Evolutionary conservation across 805 yeast species (phyloP), one percentile per base, ranked within the genome.

Genomic region (Lachancea sp.): DNA sequence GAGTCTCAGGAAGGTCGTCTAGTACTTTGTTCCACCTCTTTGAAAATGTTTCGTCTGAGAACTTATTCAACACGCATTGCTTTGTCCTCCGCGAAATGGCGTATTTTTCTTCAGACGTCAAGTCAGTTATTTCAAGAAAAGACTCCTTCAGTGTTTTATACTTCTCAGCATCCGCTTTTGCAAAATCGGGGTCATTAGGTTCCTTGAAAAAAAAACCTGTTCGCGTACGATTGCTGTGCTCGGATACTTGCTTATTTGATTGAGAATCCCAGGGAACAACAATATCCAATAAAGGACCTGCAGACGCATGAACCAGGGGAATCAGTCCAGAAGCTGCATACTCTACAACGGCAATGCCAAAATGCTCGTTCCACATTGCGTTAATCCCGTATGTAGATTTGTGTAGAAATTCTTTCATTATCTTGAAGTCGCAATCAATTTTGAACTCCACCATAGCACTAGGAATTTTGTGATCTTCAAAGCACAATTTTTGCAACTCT

Each of bases 281-380:
- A 45, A 92, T 92, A 61, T 92, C 99, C 41, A 80, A 66, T 30
- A 75, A 70, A 8, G 99, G 99, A 1, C 99, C 99, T 0, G 96
- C 98, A 39, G 95, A 83, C 3, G 94, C 94, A 63, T 94, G 97
- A 3, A 79, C 92, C 2, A 92, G 65, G 1, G 98, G 97, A 13
- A 92, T 76, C 20, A 83, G 71, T 0, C 97, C 97, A 40, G 83
- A 74, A 2, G 90, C 80, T 65, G 84, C 69, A 58, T 88, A 86
- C 61, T 92, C 99, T 6, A 92, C 98, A 4, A 92, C 90, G 1
- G 96, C 90, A 54, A 92, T 92, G 15, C 99, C 99, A 61, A 92
- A 92, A 66, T 92, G 99, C 67, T 92, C 99, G 63, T 92, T 92
- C 98, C 98, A 92, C 99, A 92, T 92, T 22, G 95, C 88, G 55